Evolutionary conservation across 202 grass and related monocot genomes (phyloP).

Genomic region (Carex sylvatica): DNA sequence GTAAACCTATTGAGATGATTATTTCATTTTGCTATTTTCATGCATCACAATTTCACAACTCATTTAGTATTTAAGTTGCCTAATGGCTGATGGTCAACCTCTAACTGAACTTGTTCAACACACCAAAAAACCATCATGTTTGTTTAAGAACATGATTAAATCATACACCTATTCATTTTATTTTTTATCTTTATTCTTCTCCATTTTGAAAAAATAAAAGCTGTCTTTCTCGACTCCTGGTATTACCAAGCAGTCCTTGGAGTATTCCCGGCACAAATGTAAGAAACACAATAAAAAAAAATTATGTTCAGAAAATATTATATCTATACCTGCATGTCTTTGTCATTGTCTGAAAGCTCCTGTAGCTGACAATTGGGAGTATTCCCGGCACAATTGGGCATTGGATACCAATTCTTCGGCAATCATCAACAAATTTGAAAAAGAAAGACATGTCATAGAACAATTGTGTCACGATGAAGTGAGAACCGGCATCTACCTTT

Average conservation of each 20-base stretch:
- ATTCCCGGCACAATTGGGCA: slow-evolving; percentile 36
- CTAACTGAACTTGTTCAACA: background rate
- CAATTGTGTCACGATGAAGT: slow-evolving; percentile 35
- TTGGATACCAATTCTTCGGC: slow-evolving; percentile 28
- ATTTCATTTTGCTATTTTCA: background rate
- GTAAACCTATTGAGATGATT: background rate
- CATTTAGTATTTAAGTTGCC: background rate
- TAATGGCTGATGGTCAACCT: background rate
- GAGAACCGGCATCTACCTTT: slow-evolving; percentile 33
- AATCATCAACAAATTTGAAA: slow-evolving; percentile 30
- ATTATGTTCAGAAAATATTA: background rate
- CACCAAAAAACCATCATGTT: background rate
- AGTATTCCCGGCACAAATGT: background rate
- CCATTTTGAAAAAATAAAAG: background rate
- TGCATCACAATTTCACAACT: background rate
- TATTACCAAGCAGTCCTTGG: background rate
- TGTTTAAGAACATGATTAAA: background rate
- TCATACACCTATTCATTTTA: background rate
- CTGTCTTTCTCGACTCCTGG: background rate
- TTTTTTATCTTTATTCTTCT: background rate
- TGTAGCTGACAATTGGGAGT: slow-evolving; percentile 32
- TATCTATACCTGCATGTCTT: slow-evolving; percentile 28
- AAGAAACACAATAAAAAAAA: background rate
- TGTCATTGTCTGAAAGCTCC: slow-evolving; percentile 37
- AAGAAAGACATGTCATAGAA: slow-evolving; percentile 33